Base-by-base conservation (phyloP, 1,284 basidiomycete species). In the Phellinidium pouzarii region DNA sequence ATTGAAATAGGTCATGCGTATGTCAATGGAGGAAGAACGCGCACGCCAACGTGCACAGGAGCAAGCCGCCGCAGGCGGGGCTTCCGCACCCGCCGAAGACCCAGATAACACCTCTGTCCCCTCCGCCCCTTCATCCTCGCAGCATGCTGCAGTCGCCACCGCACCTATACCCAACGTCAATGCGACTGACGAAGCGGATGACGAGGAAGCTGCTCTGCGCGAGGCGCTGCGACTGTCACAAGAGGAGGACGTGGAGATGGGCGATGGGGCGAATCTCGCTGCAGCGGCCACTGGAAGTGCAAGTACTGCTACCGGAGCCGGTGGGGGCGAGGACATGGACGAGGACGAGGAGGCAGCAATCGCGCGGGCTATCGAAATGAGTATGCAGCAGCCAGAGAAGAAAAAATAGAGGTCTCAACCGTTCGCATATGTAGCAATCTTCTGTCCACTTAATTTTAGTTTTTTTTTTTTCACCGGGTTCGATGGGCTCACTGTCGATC, bases 21-120 rank as follows among this genome's bases (percentile, higher is more conserved):
- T 99, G 86, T 98, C 94, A 0, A 84, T 99, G 77, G 91, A 97
- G 70, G 95, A 99, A 70, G 95, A 94, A 57, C 85, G 90, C 65
- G 93, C 93, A 29, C 82, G 94, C 20, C 51, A 53, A 34, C 89
- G 91, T 71, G 85, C 81, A n/a, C 87, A 81, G 4, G 75, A 64
- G 68, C 59, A 72, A 59, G 51, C 66, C 56, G 59, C 64, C 25
- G 65, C 68, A 17, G 69, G 72, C 27, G 61, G 67, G 5, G 60
- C 66, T n/a, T 40, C 65, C 3, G 59, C 65, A 23, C 59, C 57
- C 27, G 57, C 53, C 6, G 48, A 51, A 34, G 31, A 34, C 31
- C 11, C 9, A 34, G 11, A 8, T 14, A 34, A 14, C 31, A 34
- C 31, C 31, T 34, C 55, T 75, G 37, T 67, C 73, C 34, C 74